phyloP scores from a whole-genome alignment of 306 rosid genomes.

The Boehmeria nivea region DNA sequence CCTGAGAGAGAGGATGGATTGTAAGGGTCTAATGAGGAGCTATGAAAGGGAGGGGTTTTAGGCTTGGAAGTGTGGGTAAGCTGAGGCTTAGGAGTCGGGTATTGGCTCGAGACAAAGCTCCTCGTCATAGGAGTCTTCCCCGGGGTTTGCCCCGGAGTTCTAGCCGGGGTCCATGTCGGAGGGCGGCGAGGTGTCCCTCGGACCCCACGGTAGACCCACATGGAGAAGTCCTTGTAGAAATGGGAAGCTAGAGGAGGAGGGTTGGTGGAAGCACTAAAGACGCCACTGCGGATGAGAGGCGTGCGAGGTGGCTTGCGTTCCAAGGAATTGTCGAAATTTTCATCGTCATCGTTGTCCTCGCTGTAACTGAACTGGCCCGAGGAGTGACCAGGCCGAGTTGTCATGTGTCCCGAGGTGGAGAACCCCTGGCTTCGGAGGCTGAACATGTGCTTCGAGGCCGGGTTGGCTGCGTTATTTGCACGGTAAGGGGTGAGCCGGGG shows the following conservation, averaged over 20 bases:
- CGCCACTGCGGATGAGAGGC: slow-evolving; percentile 47
- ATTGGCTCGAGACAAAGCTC: slow-evolving; percentile 46
- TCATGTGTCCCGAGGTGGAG: slow-evolving; percentile 31
- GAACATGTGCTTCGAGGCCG: slow-evolving; percentile 47
- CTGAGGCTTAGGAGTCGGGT: slow-evolving; percentile 44
- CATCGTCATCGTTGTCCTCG: slow-evolving; percentile 37
- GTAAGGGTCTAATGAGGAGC: slow-evolving; percentile 39
- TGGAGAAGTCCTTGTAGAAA: slow-evolving; percentile 73
- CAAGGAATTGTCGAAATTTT: slow-evolving; percentile 63
- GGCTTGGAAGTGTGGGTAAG: slow-evolving; percentile 22
- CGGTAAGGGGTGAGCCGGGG: slow-evolving; percentile 33
- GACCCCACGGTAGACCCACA: slow-evolving; percentile 73
- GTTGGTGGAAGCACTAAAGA: slow-evolving; percentile 6
- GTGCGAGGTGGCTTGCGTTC: slow-evolving; percentile 50
- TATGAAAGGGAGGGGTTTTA: slow-evolving; percentile 23
- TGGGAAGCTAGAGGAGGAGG: slow-evolving; percentile 73
- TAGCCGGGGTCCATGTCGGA: slow-evolving; percentile 81
- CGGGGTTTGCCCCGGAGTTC: slow-evolving; percentile 65
- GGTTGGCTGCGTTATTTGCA: slow-evolving; percentile 15
- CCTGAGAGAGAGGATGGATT: slow-evolving; percentile 34
- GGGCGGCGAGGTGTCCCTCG: slow-evolving; percentile 62
- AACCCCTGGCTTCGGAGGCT: slow-evolving; percentile 51
- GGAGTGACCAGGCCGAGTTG: slow-evolving; percentile 33
- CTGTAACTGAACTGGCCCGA: slow-evolving; percentile 30
- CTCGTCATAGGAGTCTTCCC: slow-evolving; percentile 45